phyloP scores from a whole-genome alignment of 169 alveolate species.

The Prorocentrum cordatum region DNA sequence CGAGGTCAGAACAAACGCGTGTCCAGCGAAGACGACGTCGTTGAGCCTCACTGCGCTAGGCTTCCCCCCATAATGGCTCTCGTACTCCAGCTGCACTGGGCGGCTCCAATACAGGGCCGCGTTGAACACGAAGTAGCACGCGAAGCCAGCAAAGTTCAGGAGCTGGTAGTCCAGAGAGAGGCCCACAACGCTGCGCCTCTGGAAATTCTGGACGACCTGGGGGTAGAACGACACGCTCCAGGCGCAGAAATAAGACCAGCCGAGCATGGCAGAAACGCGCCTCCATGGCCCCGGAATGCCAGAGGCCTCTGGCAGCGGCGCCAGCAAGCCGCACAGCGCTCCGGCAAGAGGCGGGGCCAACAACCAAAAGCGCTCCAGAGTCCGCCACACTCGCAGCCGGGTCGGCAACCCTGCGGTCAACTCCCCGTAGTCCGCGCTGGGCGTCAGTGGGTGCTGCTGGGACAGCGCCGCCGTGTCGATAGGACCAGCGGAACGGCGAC shows the following conservation, averaged over 20 bases:
- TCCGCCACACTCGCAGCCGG: too few relatives aligned
- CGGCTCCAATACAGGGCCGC: slow-evolving; percentile 15
- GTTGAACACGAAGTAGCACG: slow-evolving; percentile 55
- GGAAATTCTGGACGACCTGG: slow-evolving; percentile 16
- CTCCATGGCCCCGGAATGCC: too few relatives aligned
- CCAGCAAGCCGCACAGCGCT: too few relatives aligned
- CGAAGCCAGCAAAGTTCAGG: slow-evolving; percentile 7
- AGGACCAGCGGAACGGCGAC: too few relatives aligned
- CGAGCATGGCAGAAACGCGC: not conserved
- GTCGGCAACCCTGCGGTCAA: too few relatives aligned
- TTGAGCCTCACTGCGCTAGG: slow-evolving; percentile 25
- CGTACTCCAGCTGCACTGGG: slow-evolving; percentile 9
- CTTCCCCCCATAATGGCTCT: slow-evolving; percentile 17
- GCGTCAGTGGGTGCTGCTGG: too few relatives aligned
- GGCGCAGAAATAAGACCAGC: slow-evolving; percentile 49
- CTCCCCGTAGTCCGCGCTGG: too few relatives aligned
- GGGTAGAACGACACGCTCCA: slow-evolving; percentile 60
- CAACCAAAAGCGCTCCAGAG: too few relatives aligned
- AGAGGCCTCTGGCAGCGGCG: too few relatives aligned
- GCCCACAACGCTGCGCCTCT: slow-evolving; percentile 23
- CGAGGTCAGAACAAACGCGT: slow-evolving; percentile 21
- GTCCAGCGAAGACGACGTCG: slow-evolving; percentile 53
- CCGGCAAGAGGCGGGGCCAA: too few relatives aligned
- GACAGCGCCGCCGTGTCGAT: too few relatives aligned
- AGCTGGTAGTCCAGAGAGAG: slow-evolving; percentile 35